phyloP scores from a whole-genome alignment of 2,329 filamentous ascomycete genomes.

The Neofusicoccum kwambonambiense region DNA sequence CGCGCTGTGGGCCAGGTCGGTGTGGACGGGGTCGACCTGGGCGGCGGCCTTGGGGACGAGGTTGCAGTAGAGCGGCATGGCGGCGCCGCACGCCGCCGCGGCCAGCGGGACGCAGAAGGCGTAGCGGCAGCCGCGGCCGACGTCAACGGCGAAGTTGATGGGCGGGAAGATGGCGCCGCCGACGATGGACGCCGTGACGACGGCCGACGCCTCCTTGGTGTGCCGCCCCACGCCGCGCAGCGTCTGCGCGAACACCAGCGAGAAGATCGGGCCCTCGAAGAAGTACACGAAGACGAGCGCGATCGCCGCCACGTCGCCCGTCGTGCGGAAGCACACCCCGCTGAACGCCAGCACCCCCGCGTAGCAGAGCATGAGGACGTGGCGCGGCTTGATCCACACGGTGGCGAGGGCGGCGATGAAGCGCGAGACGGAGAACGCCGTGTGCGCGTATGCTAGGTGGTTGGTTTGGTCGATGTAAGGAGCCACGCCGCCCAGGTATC shows the following conservation, averaged over 20 bases:
- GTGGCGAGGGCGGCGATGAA: constrained; percentile 56
- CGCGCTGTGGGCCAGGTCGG: too few species aligned
- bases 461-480: constrained; percentile 39
- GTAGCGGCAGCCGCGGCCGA: constrained; percentile 42
- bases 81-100: constrained; percentile 49
- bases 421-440: constrained; percentile 57
- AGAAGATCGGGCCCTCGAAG: constrained; percentile 61
- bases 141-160: constrained; percentile 49
- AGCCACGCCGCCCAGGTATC: constrained; percentile 43
- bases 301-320: constrained; percentile 45
- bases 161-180: constrained; percentile 57
- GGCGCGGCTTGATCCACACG: constrained; percentile 57
- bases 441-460: constrained; percentile 55
- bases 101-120: constrained; percentile 56
- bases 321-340: constrained; percentile 50
- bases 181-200: constrained; percentile 55
- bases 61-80: constrained; percentile 58
- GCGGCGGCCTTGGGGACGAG: constrained; percentile 46
- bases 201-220: constrained; percentile 56
- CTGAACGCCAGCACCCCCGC: constrained; percentile 55
- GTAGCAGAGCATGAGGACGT: constrained; percentile 50
- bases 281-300: constrained; percentile 56
- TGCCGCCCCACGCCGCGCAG: constrained; percentile 58
- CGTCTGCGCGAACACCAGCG: constrained; percentile 57
- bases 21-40: constrained; percentile 49